Evolutionary conservation across 108 stramenopile species (phyloP), one percentile per base, ranked within the genome.

Genomic region (Cyclotella kingstonii): DNA sequence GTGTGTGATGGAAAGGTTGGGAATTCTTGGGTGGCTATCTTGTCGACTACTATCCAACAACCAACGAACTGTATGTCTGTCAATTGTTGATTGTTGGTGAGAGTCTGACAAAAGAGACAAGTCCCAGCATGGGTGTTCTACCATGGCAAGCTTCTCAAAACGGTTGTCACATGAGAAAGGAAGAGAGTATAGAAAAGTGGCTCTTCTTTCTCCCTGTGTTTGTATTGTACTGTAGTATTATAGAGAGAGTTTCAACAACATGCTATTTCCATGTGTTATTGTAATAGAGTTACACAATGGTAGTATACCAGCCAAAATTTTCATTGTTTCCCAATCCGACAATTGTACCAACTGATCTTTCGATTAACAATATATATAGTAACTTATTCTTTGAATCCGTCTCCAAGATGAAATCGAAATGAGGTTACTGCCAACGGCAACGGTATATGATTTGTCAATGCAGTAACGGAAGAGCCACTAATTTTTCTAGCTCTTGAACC

Each of bases 281-380:
- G n/a, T n/a, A n/a, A n/a, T n/a, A n/a, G n/a, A n/a, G 56, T 25
- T 28, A 30, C 39, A 30, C 7, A 33, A 18, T 33, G 59, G 33
- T 15, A 60, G 17, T 29, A 60, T 45, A 12, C 35, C 59, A 3
- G 44, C 19, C 9, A 33, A 25, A 46, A 33, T 25, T 33, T 27
- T 23, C 29, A 31, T 7, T 1, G 43, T 12, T 31, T 27, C 45
- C 2, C 18, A 21, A 19, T 9, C 7, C 7, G 44, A 33, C 21
- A 47, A n/a, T 27, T 17, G 44, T 50, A 41, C 22, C 60, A 54
- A 18, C 51, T 25, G 15, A 38, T 29, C 39, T 48, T 36, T 39
- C 39, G 40, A 36, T 36, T 29, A 12, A 65, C 38, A 35, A 73
- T n/a, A 53, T 42, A 59, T 25, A 42, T 60, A 60, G 0, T 50